Base-by-base conservation (phyloP, 352 stramenopile species). In the Aphanomyces invadans region DNA sequence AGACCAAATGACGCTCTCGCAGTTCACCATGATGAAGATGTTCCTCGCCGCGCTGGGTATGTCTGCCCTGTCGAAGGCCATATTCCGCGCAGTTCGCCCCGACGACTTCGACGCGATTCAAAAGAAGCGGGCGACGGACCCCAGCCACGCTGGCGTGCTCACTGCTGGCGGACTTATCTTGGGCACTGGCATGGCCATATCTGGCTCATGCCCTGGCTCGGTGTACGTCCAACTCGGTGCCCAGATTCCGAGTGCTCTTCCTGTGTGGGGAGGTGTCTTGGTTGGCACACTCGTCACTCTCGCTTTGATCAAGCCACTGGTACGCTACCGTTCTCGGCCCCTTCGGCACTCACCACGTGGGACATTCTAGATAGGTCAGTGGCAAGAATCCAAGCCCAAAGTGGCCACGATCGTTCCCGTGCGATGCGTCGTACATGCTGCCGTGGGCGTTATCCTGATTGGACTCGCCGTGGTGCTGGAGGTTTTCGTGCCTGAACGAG, bases 11-110 rank as follows among this genome's bases (percentile, higher is more conserved):
- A 39, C 53, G 3, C 39, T 56, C 62, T 9, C 62, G 15, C 49
- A 19, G 5, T 73, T 71, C 52, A 62, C 69, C 9, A 73, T 73
- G 69, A 56, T 73, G 28, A 73, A 73, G 52, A 39, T 73, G 11
- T 73, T 73, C 44, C 17, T 71, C 25, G 69, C 62, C 0, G 69
- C 69, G 2, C 54, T 67, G 17, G 69, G 46, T 25, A 71, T 63
- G 29, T 65, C 38, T 12, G 32, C 51, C 29, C 48, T 62, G 10
- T 19, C 46, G 45, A 72, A 65, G 48, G 23, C 36, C 26, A 67
- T 67, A 17, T 46, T 73, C 42, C 48, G 49, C 44, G 57, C 65
- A 2, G 36, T 60, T 2, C 46, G 62, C 5, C 65, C 69, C 3
- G 49, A 68, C 26, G 57, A 29, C 15, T 65, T 73, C 19, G 64